These are phyloP conservation scores for Leptographium procerum DNA, from an alignment of 2,329 filamentous ascomycete genomes.

Conservation along the genomic window DNA sequence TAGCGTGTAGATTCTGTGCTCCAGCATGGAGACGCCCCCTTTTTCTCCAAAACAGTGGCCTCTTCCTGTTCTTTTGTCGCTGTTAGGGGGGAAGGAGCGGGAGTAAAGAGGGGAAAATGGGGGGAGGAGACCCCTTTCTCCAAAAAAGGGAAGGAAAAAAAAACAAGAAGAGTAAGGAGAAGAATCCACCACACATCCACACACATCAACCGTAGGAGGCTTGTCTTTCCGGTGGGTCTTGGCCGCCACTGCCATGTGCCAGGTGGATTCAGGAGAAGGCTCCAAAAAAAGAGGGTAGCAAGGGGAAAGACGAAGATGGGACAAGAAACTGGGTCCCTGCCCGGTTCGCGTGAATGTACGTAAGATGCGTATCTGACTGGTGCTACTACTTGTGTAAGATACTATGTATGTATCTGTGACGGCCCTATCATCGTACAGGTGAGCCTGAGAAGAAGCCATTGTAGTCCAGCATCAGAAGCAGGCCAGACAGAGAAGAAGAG, in stretches of 20 bases:
- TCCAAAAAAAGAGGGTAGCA: conserved; percentile 3
- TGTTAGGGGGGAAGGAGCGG: not conserved
- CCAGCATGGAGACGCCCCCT: not conserved
- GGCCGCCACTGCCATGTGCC: conserved; percentile 4
- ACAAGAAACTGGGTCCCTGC: not conserved
- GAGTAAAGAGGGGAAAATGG: not conserved
- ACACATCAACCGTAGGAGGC: not conserved
- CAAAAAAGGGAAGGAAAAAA: not conserved
- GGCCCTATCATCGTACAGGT: not conserved
- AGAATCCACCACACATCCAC: too few species aligned
- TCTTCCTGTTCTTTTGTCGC: not conserved
- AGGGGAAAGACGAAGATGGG: not conserved
- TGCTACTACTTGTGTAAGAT: too few species aligned
- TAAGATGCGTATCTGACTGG: too few species aligned
- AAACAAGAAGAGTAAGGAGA: not conserved
- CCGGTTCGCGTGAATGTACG: not conserved
- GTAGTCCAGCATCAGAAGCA: conserved; percentile 21
- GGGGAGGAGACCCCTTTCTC: not conserved
- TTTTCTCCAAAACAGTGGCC: not conserved
- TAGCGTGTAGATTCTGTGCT: conserved; percentile 6
- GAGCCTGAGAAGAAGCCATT: conserved; percentile 6
- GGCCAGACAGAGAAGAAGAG: conserved; percentile 13
- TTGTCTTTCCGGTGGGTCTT: not conserved
- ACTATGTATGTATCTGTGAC: not conserved
- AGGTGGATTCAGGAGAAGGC: conserved; percentile 1